Evolutionary conservation across 306 rosid genomes (phyloP), one percentile per base, ranked within the genome.

Genomic region (Heteromeles arbutifolia): DNA sequence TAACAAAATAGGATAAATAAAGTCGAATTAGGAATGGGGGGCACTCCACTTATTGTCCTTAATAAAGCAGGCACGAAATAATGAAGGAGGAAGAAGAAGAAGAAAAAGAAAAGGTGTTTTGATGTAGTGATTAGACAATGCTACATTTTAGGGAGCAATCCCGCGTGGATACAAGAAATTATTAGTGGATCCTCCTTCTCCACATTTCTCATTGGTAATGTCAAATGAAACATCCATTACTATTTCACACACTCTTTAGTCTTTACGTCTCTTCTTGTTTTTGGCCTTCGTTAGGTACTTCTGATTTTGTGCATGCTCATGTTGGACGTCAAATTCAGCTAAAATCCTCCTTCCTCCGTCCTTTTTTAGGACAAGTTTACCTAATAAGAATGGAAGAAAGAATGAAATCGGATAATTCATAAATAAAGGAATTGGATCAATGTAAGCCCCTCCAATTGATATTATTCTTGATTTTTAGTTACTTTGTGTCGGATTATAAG

Each of bases 71-170:
- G 63, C 56, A 50, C 8, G 21, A 65, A 25, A 22, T 12, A 48
- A 3, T 50, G 21, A 50, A 7, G 41, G 10, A 37, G 2, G 41
- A 25, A 44, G n/a, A 11, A 25, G 63, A 14, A 39, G 19, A 19
- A 31, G 21, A 8, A 18, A 48, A 8, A 17, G 28, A 6, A 11
- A 2, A 15, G 6, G 67, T 11, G 67, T 9, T 39, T 41, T 41
- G 44, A 41, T 57, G 28, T 56, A 57, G 24, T 67, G 82, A 88
- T 57, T 82, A 82, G 87, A 86, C 88, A 61, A 79, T 66, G 72
- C 69, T 54, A 67, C 80, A 75, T 59, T 78, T 41, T 65, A 61
- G 22, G 76, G 74, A 75, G 81, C 76, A 65, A 3, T 69, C 48
- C 63, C 76, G 69, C 74, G 56, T 75, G 80, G 39, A 76, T 70